Percentiles rank a stretch among this genome's conserved stretches.
phyloP scores from a whole-genome alignment of 2,329 filamentous ascomycete species.

The Xylariomycetidae sp. region DNA sequence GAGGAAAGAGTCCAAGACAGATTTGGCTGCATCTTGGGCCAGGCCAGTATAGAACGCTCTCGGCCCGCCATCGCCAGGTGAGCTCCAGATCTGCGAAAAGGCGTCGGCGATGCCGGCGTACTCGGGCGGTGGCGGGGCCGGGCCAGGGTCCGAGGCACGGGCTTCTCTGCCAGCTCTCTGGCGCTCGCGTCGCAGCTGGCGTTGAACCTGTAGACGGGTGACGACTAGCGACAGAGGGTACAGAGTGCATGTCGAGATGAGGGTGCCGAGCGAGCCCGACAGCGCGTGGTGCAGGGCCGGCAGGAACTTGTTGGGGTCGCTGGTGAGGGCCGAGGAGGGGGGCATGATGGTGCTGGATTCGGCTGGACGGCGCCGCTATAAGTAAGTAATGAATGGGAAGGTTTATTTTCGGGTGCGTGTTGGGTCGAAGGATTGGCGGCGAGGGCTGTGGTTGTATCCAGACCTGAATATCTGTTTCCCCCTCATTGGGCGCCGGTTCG shows the following conservation, averaged over 20 bases:
- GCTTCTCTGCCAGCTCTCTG: no score
- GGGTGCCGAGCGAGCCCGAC: slow-evolving; percentile 72
- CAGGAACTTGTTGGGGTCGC: slow-evolving; percentile 35
- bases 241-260: slow-evolving; percentile 69
- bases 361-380: no score
- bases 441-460: no score
- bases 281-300: slow-evolving; percentile 76
- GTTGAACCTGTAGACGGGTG: slow-evolving; percentile 75
- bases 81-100: slow-evolving; percentile 58
- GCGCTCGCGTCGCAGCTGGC: slow-evolving; percentile 40
- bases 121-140: slow-evolving; percentile 25
- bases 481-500: no score
- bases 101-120: slow-evolving; percentile 66
- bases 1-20: slow-evolving; percentile 69
- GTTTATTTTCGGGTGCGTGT: no score
- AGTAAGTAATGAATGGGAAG: no score
- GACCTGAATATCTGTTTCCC: no score
- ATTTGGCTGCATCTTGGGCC: slow-evolving; percentile 55
- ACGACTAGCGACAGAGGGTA: slow-evolving; percentile 81
- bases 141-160: no score
- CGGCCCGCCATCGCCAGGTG: slow-evolving; percentile 59
- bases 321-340: slow-evolving; percentile 6
- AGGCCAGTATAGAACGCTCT: slow-evolving; percentile 65
- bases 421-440: no score
- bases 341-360: slow-evolving; percentile 15